Percentiles rank a stretch among this genome's conserved stretches.
Conservation (phyloP, 306 rosid genomes). For the Cyamopsis tetragonoloba region DNA sequence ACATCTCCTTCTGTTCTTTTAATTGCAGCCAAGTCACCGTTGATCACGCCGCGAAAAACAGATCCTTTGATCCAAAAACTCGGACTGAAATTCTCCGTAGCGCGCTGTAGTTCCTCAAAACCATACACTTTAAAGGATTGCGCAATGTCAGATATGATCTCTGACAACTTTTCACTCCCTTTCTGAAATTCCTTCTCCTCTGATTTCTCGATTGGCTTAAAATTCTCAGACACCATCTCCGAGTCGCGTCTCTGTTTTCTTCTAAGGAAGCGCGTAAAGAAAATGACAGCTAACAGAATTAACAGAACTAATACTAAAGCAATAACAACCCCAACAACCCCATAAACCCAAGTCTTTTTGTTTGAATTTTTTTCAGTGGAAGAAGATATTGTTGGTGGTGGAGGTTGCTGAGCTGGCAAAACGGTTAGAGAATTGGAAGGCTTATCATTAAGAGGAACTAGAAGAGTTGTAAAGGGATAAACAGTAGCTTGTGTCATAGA, state of each 20-base stretch:
- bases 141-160: constrained; percentile 49
- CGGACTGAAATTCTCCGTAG: constrained; percentile 62
- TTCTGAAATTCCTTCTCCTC: constrained; percentile 24
- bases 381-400: constrained; percentile 36
- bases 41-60: constrained; percentile 52
- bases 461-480: constrained; percentile 51
- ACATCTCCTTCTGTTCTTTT: constrained; percentile 66
- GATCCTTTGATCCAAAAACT: constrained; percentile 51
- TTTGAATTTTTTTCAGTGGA: constrained; percentile 30
- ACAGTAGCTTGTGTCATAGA: constrained; percentile 21
- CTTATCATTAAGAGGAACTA: constrained; percentile 64
- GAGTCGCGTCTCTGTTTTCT: constrained; percentile 24
- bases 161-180: constrained; percentile 37
- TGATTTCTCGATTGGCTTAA: constrained; percentile 37
- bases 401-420: constrained; percentile 28
- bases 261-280: constrained; percentile 17
- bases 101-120: constrained; percentile 59
- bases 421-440: constrained; percentile 48
- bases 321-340: constrained; percentile 45
- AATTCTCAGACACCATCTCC: constrained; percentile 20
- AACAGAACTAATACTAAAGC: constrained; percentile 28
- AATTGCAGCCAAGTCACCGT: constrained; percentile 64
- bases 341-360: constrained; percentile 67
- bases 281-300: constrained; percentile 30
- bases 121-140: constrained; percentile 62